Evolutionary conservation across 495 filamentous ascomycete species (phyloP).

Genomic region (Gamarada debralockiae): DNA sequence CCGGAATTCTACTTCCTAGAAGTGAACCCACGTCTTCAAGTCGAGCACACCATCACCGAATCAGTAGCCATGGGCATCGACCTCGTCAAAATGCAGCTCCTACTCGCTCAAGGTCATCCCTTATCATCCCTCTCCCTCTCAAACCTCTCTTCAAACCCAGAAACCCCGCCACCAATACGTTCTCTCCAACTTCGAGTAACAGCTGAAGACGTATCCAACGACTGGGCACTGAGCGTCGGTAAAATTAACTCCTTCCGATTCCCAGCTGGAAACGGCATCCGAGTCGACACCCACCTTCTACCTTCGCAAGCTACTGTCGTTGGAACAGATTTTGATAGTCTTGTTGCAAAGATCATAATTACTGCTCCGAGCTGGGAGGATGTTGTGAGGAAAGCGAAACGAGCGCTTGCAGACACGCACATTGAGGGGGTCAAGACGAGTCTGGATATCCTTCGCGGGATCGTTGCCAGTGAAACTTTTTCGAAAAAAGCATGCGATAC

Average conservation of each 20-base stretch:
- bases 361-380: conserved; percentile 48
- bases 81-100: conserved; percentile 53
- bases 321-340: conserved; percentile 54
- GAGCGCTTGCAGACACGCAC: conserved; percentile 49
- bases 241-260: conserved; percentile 49
- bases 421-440: conserved; percentile 55
- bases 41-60: conserved; percentile 63
- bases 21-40: conserved; percentile 62
- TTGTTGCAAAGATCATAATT: conserved; percentile 60
- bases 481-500: conserved; percentile 43
- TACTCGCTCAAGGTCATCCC: conserved; percentile 46
- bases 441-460: conserved; percentile 46
- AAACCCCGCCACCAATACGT: conserved; percentile 22
- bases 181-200: conserved; percentile 57
- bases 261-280: conserved; percentile 51
- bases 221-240: conserved; percentile 55
- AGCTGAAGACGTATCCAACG: conserved; percentile 49
- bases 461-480: conserved; percentile 47
- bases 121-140: conserved; percentile 39
- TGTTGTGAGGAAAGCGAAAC: conserved; percentile 45
- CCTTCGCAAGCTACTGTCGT: conserved; percentile 37
- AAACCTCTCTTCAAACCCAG: conserved; percentile 26
- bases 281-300: conserved; percentile 51
- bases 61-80: conserved; percentile 48
- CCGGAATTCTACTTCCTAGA: conserved; percentile 60